A percentile compares a stretch with the other conserved stretches of the same genome.
Conservation (phyloP, 2,329 filamentous ascomycete genomes). For the Alternaria novae-zelandiae region DNA sequence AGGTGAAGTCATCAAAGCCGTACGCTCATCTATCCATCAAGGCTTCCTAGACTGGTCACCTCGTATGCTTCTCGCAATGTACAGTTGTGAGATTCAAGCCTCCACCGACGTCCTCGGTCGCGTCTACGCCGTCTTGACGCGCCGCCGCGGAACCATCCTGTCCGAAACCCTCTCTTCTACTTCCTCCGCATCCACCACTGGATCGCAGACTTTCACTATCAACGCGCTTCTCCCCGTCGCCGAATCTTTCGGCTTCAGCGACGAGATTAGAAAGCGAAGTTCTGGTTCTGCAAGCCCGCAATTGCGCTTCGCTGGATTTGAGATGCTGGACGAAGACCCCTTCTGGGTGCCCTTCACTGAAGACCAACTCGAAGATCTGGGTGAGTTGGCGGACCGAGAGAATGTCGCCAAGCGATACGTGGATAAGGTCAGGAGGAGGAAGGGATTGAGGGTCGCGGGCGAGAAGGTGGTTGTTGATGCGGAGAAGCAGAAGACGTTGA, state of each 20-base stretch:
- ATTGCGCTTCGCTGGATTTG: constrained; percentile 90
- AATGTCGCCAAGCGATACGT: constrained; percentile 97
- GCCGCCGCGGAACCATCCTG: constrained; percentile 85
- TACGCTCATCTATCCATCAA: constrained; percentile 80
- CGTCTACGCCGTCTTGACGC: constrained; percentile 97
- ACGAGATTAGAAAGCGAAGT: constrained; percentile 95
- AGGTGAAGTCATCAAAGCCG: constrained; percentile 89
- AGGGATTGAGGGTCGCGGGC: constrained; percentile 81
- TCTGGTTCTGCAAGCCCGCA: constrained; percentile 91
- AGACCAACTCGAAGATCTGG: constrained; percentile 94
- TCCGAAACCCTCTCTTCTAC: constrained; percentile 93
- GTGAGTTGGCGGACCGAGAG: constrained; percentile 90
- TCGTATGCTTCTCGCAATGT: constrained; percentile 95
- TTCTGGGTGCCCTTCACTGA: constrained; percentile 98
- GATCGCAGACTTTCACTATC: constrained; percentile 96
- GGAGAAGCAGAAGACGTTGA: constrained; percentile 85
- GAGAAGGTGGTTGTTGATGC: constrained; percentile 75
- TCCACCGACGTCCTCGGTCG: constrained; percentile 93
- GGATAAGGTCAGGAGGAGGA: constrained; percentile 83
- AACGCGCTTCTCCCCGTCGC: constrained; percentile 86
- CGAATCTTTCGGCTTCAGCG: constrained; percentile 93
- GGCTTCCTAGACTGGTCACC: constrained; percentile 97
- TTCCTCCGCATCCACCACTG: constrained; percentile 90
- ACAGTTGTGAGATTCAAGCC: constrained; percentile 96
- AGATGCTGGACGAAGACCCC: constrained; percentile 92